Base-by-base conservation (phyloP, 768 basidiomycete species). In the Auricularia auricula-judae region DNA sequence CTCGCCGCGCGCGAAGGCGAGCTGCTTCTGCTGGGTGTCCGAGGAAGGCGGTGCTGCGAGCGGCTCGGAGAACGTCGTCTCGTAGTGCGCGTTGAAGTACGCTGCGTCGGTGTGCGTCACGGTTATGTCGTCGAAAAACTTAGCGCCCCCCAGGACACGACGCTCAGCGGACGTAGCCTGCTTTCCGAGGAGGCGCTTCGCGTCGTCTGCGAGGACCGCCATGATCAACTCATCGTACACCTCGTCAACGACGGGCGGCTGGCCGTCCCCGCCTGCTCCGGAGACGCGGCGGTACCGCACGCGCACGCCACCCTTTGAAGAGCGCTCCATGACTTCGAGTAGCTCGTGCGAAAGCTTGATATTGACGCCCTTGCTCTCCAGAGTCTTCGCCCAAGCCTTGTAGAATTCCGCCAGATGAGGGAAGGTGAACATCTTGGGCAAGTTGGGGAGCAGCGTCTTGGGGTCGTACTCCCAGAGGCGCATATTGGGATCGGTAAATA, bases 161-260 rank as follows among this genome's bases (percentile, higher is more conserved):
- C 70, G 74, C 68, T 82, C 81, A 54, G 75, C 66, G 69, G 71
- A 74, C 2, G 72, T 72, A 12, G 78, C 77, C 42, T 75, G 66
- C 63, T 73, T 74, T 21, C 78, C 78, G 8, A 82, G 71, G 0
- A 81, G 67, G 54, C 76, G 73, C 67, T 79, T 75, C 18, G 76
- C 74, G 3, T 78, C 78, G 66, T 82, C 78, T 0, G 79, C 79
- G 54, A 80, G 72, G 14, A 76, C 70, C 56, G 78, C 79, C 5
- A 81, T 70, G 29, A 82, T 76, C 62, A 81, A 73, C 66, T 81
- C 77, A 68, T 81, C 78, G 66, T 76, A 81, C 33, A 67, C 68
- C 42, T 76, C 78, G 36, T 74, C 70, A 11, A 65, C 56, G 5
- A 69, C 64, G 7, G 72, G 68, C 3, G 72, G 63, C 18, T 23